A percentile compares a stretch with the other conserved stretches of the same genome.
These are phyloP conservation scores for Epichloe uncinata DNA, from an alignment of 2,329 filamentous ascomycete genomes.

Conservation along the genomic window DNA sequence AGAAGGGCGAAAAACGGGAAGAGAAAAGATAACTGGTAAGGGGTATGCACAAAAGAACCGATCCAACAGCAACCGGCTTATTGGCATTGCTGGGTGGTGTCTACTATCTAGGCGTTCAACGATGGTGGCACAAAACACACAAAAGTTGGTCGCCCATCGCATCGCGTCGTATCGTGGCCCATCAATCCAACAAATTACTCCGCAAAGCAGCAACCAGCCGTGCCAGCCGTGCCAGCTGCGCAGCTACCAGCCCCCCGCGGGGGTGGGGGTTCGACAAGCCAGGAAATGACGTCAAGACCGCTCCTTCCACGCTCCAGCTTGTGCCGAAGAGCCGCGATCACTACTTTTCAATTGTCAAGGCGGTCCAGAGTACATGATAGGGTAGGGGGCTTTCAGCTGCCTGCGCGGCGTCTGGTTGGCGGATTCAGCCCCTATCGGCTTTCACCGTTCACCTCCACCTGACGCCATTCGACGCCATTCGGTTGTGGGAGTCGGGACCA, in stretches of 20 bases:
- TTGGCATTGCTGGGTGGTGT: too few relatives aligned
- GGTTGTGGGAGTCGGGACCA: too few relatives aligned
- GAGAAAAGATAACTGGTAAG: neutral
- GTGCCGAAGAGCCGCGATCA: slow-evolving; percentile 4
- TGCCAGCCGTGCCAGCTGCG: neutral
- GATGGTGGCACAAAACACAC: neutral
- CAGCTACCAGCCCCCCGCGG: neutral
- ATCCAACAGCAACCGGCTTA: neutral
- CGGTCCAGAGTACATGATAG: too few relatives aligned
- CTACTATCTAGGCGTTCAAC: neutral
- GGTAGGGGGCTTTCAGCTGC: neutral
- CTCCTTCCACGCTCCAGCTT: neutral
- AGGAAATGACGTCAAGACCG: slow-evolving; percentile 2
- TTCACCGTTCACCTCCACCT: neutral
- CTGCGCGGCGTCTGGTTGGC: neutral
- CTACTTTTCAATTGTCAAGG: neutral
- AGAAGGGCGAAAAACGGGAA: neutral
- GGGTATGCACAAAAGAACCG: neutral
- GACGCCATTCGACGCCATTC: neutral
- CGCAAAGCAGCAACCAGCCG: neutral
- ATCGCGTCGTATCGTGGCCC: neutral
- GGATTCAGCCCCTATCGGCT: neutral
- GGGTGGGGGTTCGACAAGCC: neutral
- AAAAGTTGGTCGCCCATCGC: neutral
- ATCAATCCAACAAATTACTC: neutral